phyloP scores from a whole-genome alignment of 192 early-diverging fungal species.

The Diversispora eburnea region DNA sequence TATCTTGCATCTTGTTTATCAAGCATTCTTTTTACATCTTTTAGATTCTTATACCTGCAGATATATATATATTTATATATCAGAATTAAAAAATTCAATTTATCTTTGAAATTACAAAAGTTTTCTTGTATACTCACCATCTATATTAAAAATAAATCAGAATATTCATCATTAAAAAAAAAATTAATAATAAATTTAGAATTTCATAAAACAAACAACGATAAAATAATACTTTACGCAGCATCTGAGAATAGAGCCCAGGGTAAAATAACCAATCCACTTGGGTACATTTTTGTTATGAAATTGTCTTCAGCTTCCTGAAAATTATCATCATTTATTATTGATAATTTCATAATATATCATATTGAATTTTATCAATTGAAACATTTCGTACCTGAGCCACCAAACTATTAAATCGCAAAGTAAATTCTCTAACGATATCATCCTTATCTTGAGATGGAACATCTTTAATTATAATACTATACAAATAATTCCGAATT shows the following conservation, averaged over 20 bases:
- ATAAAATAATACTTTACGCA: not conserved
- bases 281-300: slow-evolving; percentile 13
- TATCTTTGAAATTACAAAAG: too few species aligned
- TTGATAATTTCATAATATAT: not conserved
- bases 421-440: slow-evolving; percentile 15
- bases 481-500: not conserved
- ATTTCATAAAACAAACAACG: too few species aligned
- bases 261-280: slow-evolving; percentile 13
- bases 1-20: slow-evolving; percentile 17
- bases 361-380: not conserved
- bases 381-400: not conserved
- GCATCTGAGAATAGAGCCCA: slow-evolving; percentile 24
- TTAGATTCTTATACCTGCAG: not conserved
- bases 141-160: too few species aligned
- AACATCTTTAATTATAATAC: slow-evolving; percentile 29
- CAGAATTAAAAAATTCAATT: too few species aligned
- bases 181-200: too few species aligned
- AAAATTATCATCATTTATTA: not conserved
- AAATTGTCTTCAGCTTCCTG: slow-evolving; percentile 25
- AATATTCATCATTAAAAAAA: too few species aligned
- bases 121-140: too few species aligned
- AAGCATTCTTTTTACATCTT: slow-evolving; percentile 4
- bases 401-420: slow-evolving; percentile 8
- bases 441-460: slow-evolving; percentile 6
- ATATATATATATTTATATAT: too few species aligned